These are phyloP conservation scores for Aureobasidium sp. DNA, from an alignment of 2,329 filamentous ascomycete species.

Conservation along the genomic window DNA sequence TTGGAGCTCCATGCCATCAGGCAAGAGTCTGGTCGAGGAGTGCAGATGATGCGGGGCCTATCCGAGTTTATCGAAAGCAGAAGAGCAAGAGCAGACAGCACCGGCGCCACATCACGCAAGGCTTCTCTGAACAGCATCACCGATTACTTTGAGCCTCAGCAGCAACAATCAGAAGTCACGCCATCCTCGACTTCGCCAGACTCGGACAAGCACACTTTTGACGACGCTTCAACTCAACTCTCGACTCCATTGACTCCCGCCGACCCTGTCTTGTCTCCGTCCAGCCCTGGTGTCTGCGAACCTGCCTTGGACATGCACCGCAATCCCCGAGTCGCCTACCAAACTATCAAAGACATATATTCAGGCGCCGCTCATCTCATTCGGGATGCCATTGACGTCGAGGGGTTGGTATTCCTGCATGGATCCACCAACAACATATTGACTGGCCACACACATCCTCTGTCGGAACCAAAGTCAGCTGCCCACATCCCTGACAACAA, in stretches of 20 bases:
- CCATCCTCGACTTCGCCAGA: background rate
- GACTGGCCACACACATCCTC: background rate
- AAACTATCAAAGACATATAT: constrained; percentile 32
- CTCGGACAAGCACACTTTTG: background rate
- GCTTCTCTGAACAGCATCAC: background rate
- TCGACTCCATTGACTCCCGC: background rate
- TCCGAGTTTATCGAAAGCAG: constrained; percentile 18
- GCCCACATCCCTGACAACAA: too few species aligned
- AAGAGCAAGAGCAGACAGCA: background rate
- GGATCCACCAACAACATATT: background rate
- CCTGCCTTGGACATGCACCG: background rate
- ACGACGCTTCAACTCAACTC: background rate
- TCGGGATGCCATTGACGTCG: constrained; percentile 36
- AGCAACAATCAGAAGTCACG: background rate
- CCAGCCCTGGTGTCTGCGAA: background rate
- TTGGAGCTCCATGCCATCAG: constrained; percentile 18
- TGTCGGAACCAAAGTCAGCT: background rate
- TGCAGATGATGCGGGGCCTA: constrained; percentile 19
- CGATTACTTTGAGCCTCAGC: background rate
- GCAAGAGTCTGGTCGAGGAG: constrained; percentile 16
- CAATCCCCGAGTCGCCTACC: constrained; percentile 17
- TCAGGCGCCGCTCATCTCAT: constrained; percentile 40
- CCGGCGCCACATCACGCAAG: background rate
- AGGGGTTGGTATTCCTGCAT: constrained; percentile 37
- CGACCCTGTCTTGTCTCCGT: background rate